Evolutionary conservation across 257 asterid genomes (phyloP).

Genomic region (Oldenlandia corymbosa): DNA sequence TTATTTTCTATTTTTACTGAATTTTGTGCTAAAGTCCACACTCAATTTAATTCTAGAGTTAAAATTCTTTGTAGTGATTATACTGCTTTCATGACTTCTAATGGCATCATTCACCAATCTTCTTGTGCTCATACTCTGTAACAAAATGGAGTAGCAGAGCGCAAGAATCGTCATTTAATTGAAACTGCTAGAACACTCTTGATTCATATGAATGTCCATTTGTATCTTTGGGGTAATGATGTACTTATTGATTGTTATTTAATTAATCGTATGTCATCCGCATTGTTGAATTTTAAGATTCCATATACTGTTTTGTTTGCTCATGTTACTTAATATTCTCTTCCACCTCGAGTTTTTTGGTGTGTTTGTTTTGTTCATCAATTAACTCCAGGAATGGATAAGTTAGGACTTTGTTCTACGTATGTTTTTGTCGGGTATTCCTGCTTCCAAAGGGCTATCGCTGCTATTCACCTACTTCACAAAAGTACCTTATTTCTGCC

Average conservation of each 20-base stretch:
- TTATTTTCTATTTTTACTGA: background rate
- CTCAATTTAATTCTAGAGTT: background rate
- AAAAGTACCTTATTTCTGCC: background rate
- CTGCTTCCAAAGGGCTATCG: background rate
- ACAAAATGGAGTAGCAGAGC: background rate
- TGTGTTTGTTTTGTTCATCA: constrained; percentile 7
- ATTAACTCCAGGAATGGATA: background rate
- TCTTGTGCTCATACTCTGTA: background rate
- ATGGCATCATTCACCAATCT: background rate
- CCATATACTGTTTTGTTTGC: background rate
- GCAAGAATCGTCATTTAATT: background rate
- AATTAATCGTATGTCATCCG: background rate
- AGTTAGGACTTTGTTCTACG: background rate
- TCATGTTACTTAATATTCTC: background rate
- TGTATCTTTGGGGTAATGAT: background rate
- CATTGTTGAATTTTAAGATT: background rate
- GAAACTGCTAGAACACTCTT: no score
- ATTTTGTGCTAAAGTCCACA: background rate
- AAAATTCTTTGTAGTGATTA: background rate
- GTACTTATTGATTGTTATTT: background rate
- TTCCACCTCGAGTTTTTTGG: constrained; percentile 2
- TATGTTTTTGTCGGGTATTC: constrained; percentile 7
- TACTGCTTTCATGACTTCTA: background rate
- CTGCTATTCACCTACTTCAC: background rate
- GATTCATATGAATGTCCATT: no score